Evolutionary conservation across 1,284 basidiomycete genomes (phyloP), one percentile per base, ranked within the genome.

Genomic region (Mycosarcoma mackinlayi): DNA sequence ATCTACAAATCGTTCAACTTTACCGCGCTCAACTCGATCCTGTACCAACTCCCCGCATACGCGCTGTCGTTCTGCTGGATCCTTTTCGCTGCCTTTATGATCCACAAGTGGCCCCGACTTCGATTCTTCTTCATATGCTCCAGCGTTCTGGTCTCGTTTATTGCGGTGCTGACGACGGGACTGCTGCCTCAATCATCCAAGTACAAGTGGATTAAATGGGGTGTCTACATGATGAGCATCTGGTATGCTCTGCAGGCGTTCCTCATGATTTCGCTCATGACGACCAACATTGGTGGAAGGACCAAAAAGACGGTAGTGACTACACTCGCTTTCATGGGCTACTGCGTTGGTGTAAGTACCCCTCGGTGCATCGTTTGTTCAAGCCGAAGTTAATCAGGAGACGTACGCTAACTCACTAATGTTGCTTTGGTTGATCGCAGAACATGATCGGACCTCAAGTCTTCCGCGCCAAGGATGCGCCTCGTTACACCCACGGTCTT

Each of bases 61-160:
- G 77, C 73, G 10, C 51, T 80, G 46, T 75, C 73, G 5, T 76
- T 79, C n/a, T 48, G 60, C n/a, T 79, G 78, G 70, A 81, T 80
- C 53, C 54, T 80, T 25, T 41, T 83, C 24, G 74, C 82, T 11
- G 79, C 77, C 2, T 63, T 74, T 24, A 49, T 75, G 41, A 81
- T 79, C 4, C 65, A 66, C 47, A 74, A 58, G 28, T 62, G 28
- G 33, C 51, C 57, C 11, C 45, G 50, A 39, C 38, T 76, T 8
- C 59, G 81, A 13, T 80, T 82, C 71, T 80, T 69, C 45, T 79
- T 77, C 47, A 81, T 81, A 76, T 60, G 77, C 53, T 55, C 77
- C 47, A 69, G 52, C 21, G 41, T 50, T 11, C 24, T 68, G 18
- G 45, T 55, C 16, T 37, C 55, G 0, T 68, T 57, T 27, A 41